Evolutionary conservation across 2,329 filamentous ascomycete genomes (phyloP).

Genomic region (Aspergillus aculeatus): DNA sequence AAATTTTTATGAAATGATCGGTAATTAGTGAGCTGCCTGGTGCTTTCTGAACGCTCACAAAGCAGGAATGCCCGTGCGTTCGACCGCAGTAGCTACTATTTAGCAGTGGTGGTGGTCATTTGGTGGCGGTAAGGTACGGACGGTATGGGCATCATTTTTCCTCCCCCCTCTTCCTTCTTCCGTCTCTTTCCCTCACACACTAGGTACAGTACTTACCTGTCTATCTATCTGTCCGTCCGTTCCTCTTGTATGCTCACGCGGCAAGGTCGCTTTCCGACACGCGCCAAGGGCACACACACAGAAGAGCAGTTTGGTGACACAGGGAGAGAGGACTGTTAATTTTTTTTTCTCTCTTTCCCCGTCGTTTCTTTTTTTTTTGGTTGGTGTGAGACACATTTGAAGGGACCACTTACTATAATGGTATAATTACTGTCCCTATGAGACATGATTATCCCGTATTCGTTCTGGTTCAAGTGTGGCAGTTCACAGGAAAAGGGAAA

Average conservation of each 20-base stretch:
- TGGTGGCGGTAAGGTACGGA: background rate
- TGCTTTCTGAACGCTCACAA: background rate
- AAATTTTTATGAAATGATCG: no score
- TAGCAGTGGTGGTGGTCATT: background rate
- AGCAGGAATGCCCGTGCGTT: conserved; percentile 8
- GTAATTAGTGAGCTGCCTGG: background rate
- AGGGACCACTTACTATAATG: conserved; percentile 1
- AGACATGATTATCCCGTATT: conserved; percentile 2
- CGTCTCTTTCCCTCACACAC: no score
- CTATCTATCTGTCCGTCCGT: no score
- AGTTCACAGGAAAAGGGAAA: background rate
- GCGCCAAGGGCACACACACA: conserved; percentile 3
- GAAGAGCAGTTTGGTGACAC: background rate
- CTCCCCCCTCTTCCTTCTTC: no score
- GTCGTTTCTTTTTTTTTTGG: background rate
- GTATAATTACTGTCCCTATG: background rate
- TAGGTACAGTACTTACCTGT: no score
- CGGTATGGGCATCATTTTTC: background rate
- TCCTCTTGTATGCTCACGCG: conserved; percentile 1
- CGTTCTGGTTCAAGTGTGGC: background rate
- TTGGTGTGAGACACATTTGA: conserved; percentile 3
- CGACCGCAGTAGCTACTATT: background rate
- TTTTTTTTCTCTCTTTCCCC: background rate
- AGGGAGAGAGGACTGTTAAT: background rate
- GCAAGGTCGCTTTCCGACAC: background rate